These are phyloP conservation scores for Aspergillus unguis DNA, from an alignment of 2,329 filamentous ascomycete species.

Conservation along the genomic window DNA sequence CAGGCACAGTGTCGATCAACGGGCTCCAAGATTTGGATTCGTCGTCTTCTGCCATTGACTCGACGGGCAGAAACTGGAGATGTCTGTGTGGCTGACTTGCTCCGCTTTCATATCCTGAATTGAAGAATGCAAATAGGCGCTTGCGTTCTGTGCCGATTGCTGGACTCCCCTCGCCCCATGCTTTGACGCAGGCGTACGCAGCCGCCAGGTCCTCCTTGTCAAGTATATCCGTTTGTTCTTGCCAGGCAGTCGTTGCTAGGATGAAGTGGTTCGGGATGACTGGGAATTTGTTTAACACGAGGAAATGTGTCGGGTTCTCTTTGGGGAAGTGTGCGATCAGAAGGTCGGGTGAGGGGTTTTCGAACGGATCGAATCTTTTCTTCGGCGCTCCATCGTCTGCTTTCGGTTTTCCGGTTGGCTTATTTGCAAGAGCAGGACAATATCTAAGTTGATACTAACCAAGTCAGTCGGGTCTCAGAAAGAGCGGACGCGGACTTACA, in stretches of 20 bases:
- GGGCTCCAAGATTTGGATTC: constrained; percentile 42
- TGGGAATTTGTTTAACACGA: constrained; percentile 50
- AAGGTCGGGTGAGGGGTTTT: constrained; percentile 42
- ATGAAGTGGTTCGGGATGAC: constrained; percentile 51
- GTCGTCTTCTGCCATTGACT: constrained; percentile 40
- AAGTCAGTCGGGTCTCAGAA: too few species aligned
- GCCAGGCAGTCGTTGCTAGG: constrained; percentile 45
- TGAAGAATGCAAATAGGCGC: constrained; percentile 49
- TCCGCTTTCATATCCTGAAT: constrained; percentile 48
- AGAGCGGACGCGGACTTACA: constrained; percentile 21
- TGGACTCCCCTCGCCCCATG: constrained; percentile 31
- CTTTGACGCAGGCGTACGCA: constrained; percentile 41
- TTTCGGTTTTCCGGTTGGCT: constrained; percentile 32
- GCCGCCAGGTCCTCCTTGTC: constrained; percentile 42
- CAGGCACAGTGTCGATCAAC: constrained; percentile 43
- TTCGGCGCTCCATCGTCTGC: constrained; percentile 16
- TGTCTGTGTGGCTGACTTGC: constrained; percentile 49
- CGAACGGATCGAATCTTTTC: constrained; percentile 44
- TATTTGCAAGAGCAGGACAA: constrained; percentile 48
- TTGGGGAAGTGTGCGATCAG: constrained; percentile 40
- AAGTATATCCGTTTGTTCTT: constrained; percentile 43
- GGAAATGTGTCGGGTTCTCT: constrained; percentile 34
- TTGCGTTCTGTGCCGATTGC: constrained; percentile 10
- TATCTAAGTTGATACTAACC: constrained; percentile 49
- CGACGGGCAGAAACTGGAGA: constrained; percentile 47